phyloP scores from a whole-genome alignment of 2,329 filamentous ascomycete species.

The Stromatinia cepivora region DNA sequence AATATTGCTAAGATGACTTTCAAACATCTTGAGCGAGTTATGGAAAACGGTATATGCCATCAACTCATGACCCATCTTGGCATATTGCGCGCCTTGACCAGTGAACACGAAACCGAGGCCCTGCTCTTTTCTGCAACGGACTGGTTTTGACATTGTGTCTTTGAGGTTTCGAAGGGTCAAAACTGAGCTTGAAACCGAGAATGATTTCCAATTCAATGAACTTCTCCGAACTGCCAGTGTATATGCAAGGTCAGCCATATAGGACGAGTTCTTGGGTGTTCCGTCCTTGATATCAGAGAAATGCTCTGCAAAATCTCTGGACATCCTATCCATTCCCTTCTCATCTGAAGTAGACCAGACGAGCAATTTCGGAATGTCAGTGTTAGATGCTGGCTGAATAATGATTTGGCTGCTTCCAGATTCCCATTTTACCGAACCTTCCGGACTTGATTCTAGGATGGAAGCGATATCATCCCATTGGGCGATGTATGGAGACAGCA shows the following conservation, averaged over 20 bases:
- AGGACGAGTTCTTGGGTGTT: not conserved
- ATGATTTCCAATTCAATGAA: slow-evolving; percentile 18
- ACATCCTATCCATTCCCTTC: not conserved
- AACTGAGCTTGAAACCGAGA: not conserved
- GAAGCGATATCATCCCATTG: not conserved
- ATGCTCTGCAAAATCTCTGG: not conserved
- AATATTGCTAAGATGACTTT: not conserved
- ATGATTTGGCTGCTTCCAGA: not conserved
- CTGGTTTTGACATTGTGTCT: not conserved
- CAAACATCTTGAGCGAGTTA: not conserved
- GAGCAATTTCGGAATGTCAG: not conserved
- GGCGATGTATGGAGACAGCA: not conserved
- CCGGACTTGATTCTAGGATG: not conserved
- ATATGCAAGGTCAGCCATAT: slow-evolving; percentile 11
- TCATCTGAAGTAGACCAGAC: slow-evolving; percentile 2
- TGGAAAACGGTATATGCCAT: slow-evolving; percentile 20
- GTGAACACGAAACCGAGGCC: slow-evolving; percentile 33
- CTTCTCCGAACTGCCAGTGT: slow-evolving; percentile 7
- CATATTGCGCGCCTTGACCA: slow-evolving; percentile 38
- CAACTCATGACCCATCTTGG: slow-evolving; percentile 32
- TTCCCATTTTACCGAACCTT: not conserved
- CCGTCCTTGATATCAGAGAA: not conserved
- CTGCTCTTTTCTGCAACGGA: not conserved
- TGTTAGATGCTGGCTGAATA: not conserved
- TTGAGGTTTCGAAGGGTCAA: not conserved